These are phyloP conservation scores for Penicillium antarcticum DNA, from an alignment of 495 filamentous ascomycete genomes.

Conservation along the genomic window DNA sequence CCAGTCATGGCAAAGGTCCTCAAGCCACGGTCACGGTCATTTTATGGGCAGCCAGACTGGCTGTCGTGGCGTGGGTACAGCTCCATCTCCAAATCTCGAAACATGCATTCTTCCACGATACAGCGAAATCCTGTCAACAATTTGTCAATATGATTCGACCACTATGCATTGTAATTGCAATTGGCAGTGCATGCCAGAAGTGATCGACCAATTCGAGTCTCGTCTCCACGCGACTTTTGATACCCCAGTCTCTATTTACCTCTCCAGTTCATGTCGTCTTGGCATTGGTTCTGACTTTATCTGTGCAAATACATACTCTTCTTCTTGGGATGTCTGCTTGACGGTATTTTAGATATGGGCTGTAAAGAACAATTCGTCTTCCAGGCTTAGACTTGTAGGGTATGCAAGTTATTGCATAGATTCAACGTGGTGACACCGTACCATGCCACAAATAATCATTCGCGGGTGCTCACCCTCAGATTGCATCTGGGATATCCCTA, in stretches of 20 bases:
- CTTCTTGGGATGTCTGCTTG: conserved; percentile 3
- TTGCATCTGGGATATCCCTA: no score
- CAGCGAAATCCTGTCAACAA: neutral
- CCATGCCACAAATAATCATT: no score
- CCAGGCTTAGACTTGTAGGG: no score
- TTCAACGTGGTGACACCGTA: no score
- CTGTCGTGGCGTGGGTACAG: neutral
- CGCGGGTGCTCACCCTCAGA: no score
- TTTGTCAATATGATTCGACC: conserved; percentile 1
- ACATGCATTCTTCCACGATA: neutral
- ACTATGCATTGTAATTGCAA: neutral
- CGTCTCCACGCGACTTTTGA: conserved; percentile 32
- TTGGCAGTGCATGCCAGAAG: conserved; percentile 7
- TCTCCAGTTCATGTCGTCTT: conserved; percentile 9
- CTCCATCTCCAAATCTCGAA: neutral
- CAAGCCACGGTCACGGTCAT: neutral
- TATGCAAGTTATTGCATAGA: no score
- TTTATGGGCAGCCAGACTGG: neutral
- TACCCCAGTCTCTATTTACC: conserved; percentile 30
- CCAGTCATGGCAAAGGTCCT: neutral
- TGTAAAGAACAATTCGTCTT: no score
- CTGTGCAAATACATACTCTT: conserved; percentile 10
- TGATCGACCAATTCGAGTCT: conserved; percentile 21
- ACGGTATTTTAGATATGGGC: neutral
- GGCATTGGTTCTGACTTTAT: conserved; percentile 8